Conservation (phyloP, 805 yeast species). For the Metschnikowia rubicola region DNA sequence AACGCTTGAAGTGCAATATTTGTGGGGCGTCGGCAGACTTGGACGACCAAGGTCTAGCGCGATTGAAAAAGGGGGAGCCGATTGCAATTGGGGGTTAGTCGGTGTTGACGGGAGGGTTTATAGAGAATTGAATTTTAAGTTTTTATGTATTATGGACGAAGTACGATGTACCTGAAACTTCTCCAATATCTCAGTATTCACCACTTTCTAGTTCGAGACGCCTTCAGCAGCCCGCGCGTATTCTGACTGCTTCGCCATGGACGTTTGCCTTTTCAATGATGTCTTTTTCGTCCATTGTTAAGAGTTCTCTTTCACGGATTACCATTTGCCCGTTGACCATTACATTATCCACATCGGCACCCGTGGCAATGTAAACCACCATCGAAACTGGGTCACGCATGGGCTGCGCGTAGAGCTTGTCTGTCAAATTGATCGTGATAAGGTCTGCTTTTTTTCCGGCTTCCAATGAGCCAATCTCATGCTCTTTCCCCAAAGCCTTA, state of each 20-base stretch:
- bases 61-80: constrained; percentile 16
- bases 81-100: constrained; percentile 12
- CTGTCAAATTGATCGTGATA: constrained; percentile 15
- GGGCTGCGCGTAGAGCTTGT: constrained; percentile 21
- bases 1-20: constrained; percentile 15
- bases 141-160: background rate
- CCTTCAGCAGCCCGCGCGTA: constrained; percentile 9
- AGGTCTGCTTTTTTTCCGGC: constrained; percentile 15
- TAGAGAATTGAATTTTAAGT: too few relatives aligned
- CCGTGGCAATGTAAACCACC: constrained; percentile 23
- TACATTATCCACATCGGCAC: constrained; percentile 19
- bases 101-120: background rate
- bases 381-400: constrained; percentile 22
- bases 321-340: constrained; percentile 9
- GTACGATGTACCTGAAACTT: too few relatives aligned
- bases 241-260: constrained; percentile 12
- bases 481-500: constrained; percentile 13
- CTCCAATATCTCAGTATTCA: too few relatives aligned
- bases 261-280: constrained; percentile 11
- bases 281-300: constrained; percentile 11
- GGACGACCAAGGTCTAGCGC: constrained; percentile 12
- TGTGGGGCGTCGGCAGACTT: constrained; percentile 20
- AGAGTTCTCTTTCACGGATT: constrained; percentile 7
- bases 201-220: too few relatives aligned
- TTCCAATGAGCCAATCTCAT: constrained; percentile 16